A percentile compares a stretch with the other conserved stretches of the same genome.
Conservation (phyloP, 148 eudicot genomes). For the Pouteria glomerata region DNA sequence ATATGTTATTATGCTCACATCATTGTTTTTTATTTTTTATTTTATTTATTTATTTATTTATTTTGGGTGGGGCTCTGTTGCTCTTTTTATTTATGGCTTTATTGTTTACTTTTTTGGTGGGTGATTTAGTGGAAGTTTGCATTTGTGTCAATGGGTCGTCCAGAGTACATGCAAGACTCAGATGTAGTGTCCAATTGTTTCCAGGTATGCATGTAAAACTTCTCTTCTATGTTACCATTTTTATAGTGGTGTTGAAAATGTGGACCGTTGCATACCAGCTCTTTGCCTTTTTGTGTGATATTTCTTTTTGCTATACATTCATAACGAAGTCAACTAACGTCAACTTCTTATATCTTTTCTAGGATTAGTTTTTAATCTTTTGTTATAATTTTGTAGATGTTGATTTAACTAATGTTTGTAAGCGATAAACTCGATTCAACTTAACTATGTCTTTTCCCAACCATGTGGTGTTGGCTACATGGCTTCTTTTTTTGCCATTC, state of each 20-base stretch:
- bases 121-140: constrained; percentile 18
- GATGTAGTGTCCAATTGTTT: constrained; percentile 4
- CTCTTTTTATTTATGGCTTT: not conserved
- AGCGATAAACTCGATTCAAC: too few species aligned
- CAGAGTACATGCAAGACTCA: constrained; percentile 10
- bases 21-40: not conserved
- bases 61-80: too few species aligned
- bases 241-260: not conserved
- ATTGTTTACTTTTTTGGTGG: not conserved
- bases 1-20: not conserved
- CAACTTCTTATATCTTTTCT: not conserved
- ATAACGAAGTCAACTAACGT: not conserved
- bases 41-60: too few species aligned
- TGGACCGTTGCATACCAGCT: not conserved
- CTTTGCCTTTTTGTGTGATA: not conserved
- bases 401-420: too few species aligned
- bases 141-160: not conserved
- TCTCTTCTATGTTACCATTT: not conserved
- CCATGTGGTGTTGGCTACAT: too few species aligned
- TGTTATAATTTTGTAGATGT: not conserved
- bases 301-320: too few species aligned
- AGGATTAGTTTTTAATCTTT: not conserved
- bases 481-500: too few species aligned
- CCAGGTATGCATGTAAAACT: not conserved
- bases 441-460: too few species aligned